Evolutionary conservation across 768 basidiomycete species (phyloP).

Genomic region (Russula sp.): DNA sequence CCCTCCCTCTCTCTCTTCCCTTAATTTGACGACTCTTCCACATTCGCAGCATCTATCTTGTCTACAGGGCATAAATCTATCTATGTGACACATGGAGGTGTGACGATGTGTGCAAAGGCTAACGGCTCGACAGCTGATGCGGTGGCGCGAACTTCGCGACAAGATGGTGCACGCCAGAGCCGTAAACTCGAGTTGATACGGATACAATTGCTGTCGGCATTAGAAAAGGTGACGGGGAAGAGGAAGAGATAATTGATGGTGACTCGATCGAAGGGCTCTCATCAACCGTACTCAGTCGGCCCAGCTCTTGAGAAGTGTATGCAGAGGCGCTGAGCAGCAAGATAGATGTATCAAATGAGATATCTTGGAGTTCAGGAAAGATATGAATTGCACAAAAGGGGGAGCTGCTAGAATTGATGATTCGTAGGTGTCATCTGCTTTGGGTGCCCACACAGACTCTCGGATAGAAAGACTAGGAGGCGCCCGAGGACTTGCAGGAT

Average conservation of each 20-base stretch:
- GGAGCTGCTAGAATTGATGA: conserved; percentile 73
- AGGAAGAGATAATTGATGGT: conserved; percentile 33
- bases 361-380: conserved; percentile 60
- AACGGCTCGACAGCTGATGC: too few relatives aligned
- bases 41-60: too few relatives aligned
- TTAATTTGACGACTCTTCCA: too few relatives aligned
- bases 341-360: too few relatives aligned
- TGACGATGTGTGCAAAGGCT: too few relatives aligned
- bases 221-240: conserved; percentile 43
- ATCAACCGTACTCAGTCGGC: conserved; percentile 29
- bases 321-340: conserved; percentile 54
- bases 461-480: conserved; percentile 42
- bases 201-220: conserved; percentile 45
- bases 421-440: conserved; percentile 69
- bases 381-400: conserved; percentile 51
- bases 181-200: too few relatives aligned
- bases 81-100: too few relatives aligned
- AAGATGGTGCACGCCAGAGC: too few relatives aligned
- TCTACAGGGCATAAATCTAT: too few relatives aligned
- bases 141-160: too few relatives aligned
- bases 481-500: conserved; percentile 27
- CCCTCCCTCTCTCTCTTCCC: too few relatives aligned
- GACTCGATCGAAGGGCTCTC: conserved; percentile 33
- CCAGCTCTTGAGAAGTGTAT: conserved; percentile 33
- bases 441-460: conserved; percentile 54